Conservation (phyloP, 2,329 filamentous ascomycete species). For the Pseudocercospora macadamiae region DNA sequence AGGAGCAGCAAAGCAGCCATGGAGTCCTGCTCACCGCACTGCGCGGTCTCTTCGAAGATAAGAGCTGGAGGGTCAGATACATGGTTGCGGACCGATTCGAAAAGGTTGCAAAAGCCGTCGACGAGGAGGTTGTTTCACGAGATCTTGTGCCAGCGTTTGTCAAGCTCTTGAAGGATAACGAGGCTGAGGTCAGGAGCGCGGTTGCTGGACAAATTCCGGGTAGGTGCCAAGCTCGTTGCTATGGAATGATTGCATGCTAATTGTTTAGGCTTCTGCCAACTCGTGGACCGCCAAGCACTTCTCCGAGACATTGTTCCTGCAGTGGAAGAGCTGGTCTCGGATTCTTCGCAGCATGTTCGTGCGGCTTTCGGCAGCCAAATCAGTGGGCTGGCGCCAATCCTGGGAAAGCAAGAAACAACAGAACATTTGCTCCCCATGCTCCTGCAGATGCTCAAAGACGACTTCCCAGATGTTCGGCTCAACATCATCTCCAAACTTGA, state of each 20-base stretch:
- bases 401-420: conserved; percentile 98
- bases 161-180: conserved; percentile 95
- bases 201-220: conserved; percentile 95
- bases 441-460: conserved; percentile 98
- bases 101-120: conserved; percentile 98
- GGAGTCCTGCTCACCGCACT: conserved; percentile 88
- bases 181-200: conserved; percentile 94
- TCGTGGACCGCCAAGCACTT: conserved; percentile 84
- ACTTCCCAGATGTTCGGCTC: conserved; percentile 95
- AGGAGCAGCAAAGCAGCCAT: conserved; percentile 96
- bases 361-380: conserved; percentile 95
- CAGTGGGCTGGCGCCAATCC: conserved; percentile 91
- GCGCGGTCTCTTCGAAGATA: conserved; percentile 94
- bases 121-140: conserved; percentile 91
- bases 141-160: conserved; percentile 97
- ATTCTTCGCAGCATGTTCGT: conserved; percentile 94
- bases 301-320: conserved; percentile 96
- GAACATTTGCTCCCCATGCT: conserved; percentile 98
- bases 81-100: conserved; percentile 99
- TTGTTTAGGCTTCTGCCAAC: conserved; percentile 76
- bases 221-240: no score
- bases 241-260: no score
- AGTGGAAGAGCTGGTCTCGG: conserved; percentile 93
- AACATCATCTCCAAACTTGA: conserved; percentile 99
- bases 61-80: conserved; percentile 98